Evolutionary conservation across 352 stramenopile species (phyloP), one percentile per base, ranked within the genome.

Genomic region (Salisapilia sapeloensis): DNA sequence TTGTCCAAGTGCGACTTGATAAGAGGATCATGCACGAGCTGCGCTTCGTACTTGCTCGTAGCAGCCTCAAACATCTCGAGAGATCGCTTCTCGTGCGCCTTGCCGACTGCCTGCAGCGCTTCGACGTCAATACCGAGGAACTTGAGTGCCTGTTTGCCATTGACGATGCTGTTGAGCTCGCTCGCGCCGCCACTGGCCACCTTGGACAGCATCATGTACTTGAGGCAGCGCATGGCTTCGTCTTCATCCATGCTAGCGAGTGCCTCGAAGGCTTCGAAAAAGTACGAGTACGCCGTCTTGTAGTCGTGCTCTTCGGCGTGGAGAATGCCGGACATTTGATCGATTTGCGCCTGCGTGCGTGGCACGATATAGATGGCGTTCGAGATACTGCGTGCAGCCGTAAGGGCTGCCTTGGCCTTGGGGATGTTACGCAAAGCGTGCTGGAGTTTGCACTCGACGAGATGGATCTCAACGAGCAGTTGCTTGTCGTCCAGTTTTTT

Each of bases 401-500:
- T 99, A 17, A 99, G 76, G 11, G 94, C 91, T 1, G 94, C 92
- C 53, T 93, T 91, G 35, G 82, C 70, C 65, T 98, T 98, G 25
- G 95, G 90, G 13, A 98, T 60, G 48, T 98, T 98, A 13, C 90
- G 84, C 20, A 99, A 60, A 11, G 87, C 92, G 54, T 98, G 94
- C 55, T 99, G 92, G 44, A 98, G 78, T 47, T 97, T 96, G 32
- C 79, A 85, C 60, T 99, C 95, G 16, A 97, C 78, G 17, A 99
- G 58, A 64, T 99, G 94, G 25, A 96, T 97, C 53, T 99, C 95
- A 14, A 99, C 93, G 17, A 99, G 70, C 36, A 99, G 55, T 50
- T 97, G 89, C 65, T 99, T 99, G 65, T 99, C 95, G 54, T 99
- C 95, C 29, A 99, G 69, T 57, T 98, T 97, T 60, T 98, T 98